A percentile compares a stretch with the other conserved stretches of the same genome.
phyloP scores from a whole-genome alignment of 768 basidiomycete genomes.

The Roridomyces roridus region DNA sequence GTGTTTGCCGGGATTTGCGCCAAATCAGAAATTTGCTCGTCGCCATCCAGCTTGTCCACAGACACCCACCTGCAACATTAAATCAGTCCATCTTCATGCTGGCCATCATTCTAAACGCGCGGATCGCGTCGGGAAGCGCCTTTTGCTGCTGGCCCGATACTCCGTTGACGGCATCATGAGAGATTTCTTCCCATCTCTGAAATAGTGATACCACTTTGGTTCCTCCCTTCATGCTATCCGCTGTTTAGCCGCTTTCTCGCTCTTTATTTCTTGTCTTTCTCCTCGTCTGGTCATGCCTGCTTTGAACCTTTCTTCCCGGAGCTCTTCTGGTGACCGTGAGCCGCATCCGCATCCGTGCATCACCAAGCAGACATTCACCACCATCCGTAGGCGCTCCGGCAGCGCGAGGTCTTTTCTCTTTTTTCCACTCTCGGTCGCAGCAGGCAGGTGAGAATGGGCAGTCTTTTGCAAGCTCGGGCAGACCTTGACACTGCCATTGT shows the following conservation, averaged over 20 bases:
- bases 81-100: no score
- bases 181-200: not conserved
- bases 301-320: constrained; percentile 3
- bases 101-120: no score
- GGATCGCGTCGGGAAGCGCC: no score
- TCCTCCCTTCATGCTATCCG: constrained; percentile 19
- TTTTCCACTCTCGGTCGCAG: no score
- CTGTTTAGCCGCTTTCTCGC: not conserved
- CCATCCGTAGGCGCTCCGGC: constrained; percentile 18
- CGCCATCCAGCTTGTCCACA: no score
- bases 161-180: constrained; percentile 2
- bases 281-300: no score
- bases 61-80: not conserved
- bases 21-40: no score
- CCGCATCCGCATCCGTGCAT: not conserved
- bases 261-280: constrained; percentile 1
- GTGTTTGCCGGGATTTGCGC: no score
- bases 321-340: constrained; percentile 14
- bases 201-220: constrained; percentile 1
- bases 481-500: no score
- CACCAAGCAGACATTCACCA: not conserved
- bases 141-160: not conserved
- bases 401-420: constrained; percentile 12
- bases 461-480: no score
- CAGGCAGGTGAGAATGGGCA: no score